Base-by-base conservation (phyloP, 2,329 filamentous ascomycete genomes). In the Penicillium palitans region DNA sequence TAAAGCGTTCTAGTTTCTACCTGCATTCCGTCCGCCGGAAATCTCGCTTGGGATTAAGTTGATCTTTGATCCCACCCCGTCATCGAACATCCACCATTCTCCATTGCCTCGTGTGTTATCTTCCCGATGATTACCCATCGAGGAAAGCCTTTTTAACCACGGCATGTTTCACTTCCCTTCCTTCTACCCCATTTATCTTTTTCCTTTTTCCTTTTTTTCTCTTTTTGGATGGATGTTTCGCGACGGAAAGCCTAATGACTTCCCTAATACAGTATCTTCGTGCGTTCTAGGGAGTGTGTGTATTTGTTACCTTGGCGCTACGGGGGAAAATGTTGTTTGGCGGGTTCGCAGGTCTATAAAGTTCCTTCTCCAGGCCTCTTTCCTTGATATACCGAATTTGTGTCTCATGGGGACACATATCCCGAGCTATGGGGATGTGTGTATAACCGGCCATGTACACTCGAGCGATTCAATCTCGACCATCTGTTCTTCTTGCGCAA, bases 301-400 rank as follows among this genome's bases (percentile, higher is more conserved):
- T 64, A 62, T 68, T 63, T 67, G 60, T 68, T 70, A 70, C 66
- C 67, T 72, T 69, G 72, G 72, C 72, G 72, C 71, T 72, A 67
- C 55, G 66, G 71, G 69, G 66, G 66, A 68, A 68, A 70, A 68
- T 67, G 60, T 60, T 69, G 64, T 70, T 71, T 62, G 70, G 66
- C 66, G 63, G 67, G 67, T 68, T 68, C 67, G 61, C 67, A 67
- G 62, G 64, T 62, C 61, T 66, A 66, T 68, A 66, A 59, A 67
- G 57, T 61, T 59, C 58, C 55, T 63, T 64, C 65, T 65, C 58
- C 37, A 58, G 61, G 59, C 64, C 62, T 66, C 41, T 50, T 25
- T 25, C 33, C 21, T 53, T 60, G 56, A 66, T 62, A 65, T 63
- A 61, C 60, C 61, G 59, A 61, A 63, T 57, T 63, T 64, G 56